These are phyloP conservation scores for Silene latifolia DNA, from an alignment of 148 eudicot species.

Conservation along the genomic window DNA sequence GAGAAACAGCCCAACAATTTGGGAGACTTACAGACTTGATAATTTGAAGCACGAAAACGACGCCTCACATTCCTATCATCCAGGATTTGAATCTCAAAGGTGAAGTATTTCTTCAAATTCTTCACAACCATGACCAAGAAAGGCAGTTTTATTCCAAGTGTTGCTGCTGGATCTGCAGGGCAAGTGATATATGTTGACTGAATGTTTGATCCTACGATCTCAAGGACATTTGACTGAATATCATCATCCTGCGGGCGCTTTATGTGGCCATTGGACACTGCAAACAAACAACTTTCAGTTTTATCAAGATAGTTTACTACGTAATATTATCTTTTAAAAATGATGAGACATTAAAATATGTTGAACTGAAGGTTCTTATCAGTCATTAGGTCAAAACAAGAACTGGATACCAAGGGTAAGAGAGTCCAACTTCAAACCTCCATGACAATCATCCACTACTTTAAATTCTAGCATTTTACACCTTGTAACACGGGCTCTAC, in stretches of 20 bases:
- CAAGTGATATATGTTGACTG: slow-evolving; percentile 94
- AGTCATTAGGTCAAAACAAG: not conserved
- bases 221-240: slow-evolving; percentile 93
- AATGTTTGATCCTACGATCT: slow-evolving; percentile 86
- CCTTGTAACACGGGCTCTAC: not conserved
- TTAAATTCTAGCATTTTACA: not conserved
- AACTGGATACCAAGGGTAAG: not conserved
- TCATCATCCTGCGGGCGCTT: slow-evolving; percentile 91
- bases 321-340: not conserved
- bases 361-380: not conserved
- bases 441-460: not conserved
- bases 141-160: slow-evolving; percentile 95
- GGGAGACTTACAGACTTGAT: slow-evolving; percentile 98
- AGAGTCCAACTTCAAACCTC: not conserved
- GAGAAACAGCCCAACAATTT: slow-evolving; percentile 15
- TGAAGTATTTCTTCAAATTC: slow-evolving; percentile 89
- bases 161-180: slow-evolving; percentile 95
- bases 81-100: slow-evolving; percentile 96
- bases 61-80: slow-evolving; percentile 99
- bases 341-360: not conserved
- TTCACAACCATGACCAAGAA: slow-evolving; percentile 91
- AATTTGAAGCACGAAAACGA: slow-evolving; percentile 98
- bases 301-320: not conserved
- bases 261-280: slow-evolving; percentile 90
- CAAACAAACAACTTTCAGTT: slow-evolving; percentile 19